These are phyloP conservation scores for Edaphochlamys debaryana DNA, from an alignment of 139 green algal genomes.

Conservation along the genomic window DNA sequence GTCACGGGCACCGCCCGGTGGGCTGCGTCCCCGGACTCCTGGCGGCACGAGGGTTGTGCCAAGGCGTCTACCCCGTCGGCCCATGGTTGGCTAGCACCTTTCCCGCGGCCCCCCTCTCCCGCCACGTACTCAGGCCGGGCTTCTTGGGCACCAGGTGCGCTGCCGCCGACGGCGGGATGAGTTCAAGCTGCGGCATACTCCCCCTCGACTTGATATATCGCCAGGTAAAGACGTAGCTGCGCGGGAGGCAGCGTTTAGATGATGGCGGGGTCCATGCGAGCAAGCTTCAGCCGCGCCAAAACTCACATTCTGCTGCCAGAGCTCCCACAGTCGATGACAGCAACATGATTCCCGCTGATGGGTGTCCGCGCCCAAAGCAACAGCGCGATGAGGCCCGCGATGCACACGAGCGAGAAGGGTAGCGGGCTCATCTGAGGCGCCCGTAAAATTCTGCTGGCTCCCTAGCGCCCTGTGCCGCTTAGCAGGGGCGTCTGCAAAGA, in stretches of 20 bases:
- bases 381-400: not conserved
- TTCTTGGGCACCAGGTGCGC: conserved; percentile 24
- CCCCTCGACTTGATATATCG: not conserved
- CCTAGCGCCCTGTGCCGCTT: too few species aligned
- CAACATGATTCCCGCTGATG: conserved; percentile 4
- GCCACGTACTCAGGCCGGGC: conserved; percentile 20
- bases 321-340: conserved; percentile 78
- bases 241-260: not conserved
- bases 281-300: not conserved
- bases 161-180: conserved; percentile 22
- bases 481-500: too few species aligned
- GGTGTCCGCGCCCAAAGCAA: not conserved
- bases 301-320: conserved; percentile 77
- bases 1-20: too few species aligned
- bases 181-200: conserved; percentile 20
- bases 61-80: not conserved
- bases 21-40: too few species aligned
- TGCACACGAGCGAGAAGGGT: not conserved
- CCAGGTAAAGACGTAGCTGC: conserved; percentile 55
- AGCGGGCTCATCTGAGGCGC: too few species aligned
- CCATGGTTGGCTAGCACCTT: not conserved
- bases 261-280: not conserved
- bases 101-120: not conserved
- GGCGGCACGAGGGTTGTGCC: too few species aligned
- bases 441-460: too few species aligned